phyloP scores from a whole-genome alignment of 176 grass and related monocot species.

The Oryza officinalis region DNA sequence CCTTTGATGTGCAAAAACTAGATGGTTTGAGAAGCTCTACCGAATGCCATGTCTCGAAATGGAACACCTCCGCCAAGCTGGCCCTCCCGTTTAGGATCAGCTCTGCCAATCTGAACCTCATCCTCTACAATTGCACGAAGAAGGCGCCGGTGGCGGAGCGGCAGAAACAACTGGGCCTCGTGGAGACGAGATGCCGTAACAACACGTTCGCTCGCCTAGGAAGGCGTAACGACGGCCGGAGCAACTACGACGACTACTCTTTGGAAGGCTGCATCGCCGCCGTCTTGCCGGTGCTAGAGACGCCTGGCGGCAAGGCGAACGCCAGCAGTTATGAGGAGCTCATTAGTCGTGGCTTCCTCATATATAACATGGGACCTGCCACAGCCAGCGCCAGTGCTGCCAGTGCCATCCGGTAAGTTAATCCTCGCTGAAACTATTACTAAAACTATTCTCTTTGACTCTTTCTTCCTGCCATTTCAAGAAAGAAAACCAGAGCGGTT shows the following conservation, averaged over 20 bases:
- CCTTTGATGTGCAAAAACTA: neutral
- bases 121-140: neutral
- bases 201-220: neutral
- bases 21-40: neutral
- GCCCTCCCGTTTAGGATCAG: neutral
- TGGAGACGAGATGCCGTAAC: neutral
- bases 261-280: neutral
- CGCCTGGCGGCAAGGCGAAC: neutral
- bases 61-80: neutral
- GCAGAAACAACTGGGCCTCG: neutral
- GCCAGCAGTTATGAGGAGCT: neutral
- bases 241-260: neutral
- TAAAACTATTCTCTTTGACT: too few relatives aligned
- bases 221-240: neutral
- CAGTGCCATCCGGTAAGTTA: neutral
- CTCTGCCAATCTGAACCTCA: neutral
- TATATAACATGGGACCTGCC: neutral
- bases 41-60: neutral
- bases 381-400: too few relatives aligned
- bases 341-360: neutral
- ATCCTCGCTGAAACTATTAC: neutral
- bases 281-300: neutral
- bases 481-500: too few relatives aligned
- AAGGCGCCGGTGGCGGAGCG: neutral
- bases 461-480: too few relatives aligned